phyloP scores from a whole-genome alignment of 1,139 yeast species.

The Nematodospora anomalae region DNA sequence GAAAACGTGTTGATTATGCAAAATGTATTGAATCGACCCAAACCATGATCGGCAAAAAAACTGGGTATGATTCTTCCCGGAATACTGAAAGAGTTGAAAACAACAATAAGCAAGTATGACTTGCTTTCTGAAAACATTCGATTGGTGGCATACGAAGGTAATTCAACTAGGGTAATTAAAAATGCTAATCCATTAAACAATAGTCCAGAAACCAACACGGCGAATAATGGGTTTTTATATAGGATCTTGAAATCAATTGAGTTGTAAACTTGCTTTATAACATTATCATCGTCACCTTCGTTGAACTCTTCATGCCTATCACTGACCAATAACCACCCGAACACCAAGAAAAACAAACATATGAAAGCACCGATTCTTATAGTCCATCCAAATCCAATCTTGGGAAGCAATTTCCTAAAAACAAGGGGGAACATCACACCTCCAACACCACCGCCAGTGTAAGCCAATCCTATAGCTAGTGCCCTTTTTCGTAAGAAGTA shows the following conservation, averaged over 20 bases:
- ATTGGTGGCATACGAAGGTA: slow-evolving; percentile 31
- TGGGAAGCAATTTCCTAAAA: slow-evolving; percentile 22
- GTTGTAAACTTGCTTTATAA: slow-evolving; percentile 19
- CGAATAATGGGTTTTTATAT: slow-evolving; percentile 26
- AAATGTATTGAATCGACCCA: slow-evolving; percentile 32
- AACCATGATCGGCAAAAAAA: slow-evolving; percentile 26
- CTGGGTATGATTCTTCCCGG: slow-evolving; percentile 33
- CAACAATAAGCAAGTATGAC: slow-evolving; percentile 27
- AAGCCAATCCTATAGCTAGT: slow-evolving; percentile 25
- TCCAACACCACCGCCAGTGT: slow-evolving; percentile 32
- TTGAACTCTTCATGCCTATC: slow-evolving; percentile 25
- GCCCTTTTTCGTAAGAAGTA: slow-evolving; percentile 25
- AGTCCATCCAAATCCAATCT: slow-evolving; percentile 32
- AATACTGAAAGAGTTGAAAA: slow-evolving; percentile 30
- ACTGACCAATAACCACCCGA: slow-evolving; percentile 19
- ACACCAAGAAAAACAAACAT: slow-evolving; percentile 17
- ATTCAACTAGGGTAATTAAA: slow-evolving; percentile 25
- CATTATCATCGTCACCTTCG: slow-evolving; percentile 5
- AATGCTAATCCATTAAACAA: slow-evolving; percentile 35
- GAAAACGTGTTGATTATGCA: slow-evolving; percentile 22
- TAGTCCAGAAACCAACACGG: slow-evolving; percentile 28
- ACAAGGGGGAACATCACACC: slow-evolving; percentile 29
- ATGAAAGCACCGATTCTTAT: slow-evolving; percentile 27
- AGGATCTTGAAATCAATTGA: slow-evolving; percentile 27
- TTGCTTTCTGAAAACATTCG: slow-evolving; percentile 23